Percentiles rank a stretch among this genome's conserved stretches.
Evolutionary conservation across 2,329 filamentous ascomycete genomes (phyloP).

Genomic region (Lecanicillium sp.): DNA sequence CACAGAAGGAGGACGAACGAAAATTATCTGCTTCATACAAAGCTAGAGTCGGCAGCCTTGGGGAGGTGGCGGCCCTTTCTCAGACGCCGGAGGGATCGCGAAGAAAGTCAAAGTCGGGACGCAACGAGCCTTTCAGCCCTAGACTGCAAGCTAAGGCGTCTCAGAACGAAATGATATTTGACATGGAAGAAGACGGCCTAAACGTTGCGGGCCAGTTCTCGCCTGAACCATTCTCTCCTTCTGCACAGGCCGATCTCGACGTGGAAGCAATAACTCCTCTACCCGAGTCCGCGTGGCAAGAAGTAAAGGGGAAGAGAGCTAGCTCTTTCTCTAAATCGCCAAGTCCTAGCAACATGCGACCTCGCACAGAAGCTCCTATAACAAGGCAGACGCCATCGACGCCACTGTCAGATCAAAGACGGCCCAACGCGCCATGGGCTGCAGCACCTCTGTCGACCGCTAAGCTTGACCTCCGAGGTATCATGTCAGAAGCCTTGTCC

Average conservation of each 20-base stretch:
- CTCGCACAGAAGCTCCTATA: not conserved
- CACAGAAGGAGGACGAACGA: slow-evolving; percentile 56
- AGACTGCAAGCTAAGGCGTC: slow-evolving; percentile 60
- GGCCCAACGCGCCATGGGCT: slow-evolving; percentile 38
- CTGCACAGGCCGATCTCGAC: slow-evolving; percentile 14
- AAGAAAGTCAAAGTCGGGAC: slow-evolving; percentile 35
- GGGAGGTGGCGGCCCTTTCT: slow-evolving; percentile 43
- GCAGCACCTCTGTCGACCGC: slow-evolving; percentile 42
- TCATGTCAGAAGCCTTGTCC: slow-evolving; percentile 55
- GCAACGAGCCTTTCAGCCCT: slow-evolving; percentile 56
- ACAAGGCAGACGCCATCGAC: not conserved
- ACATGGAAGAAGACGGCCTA: slow-evolving; percentile 67
- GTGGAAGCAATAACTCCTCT: slow-evolving; percentile 20
- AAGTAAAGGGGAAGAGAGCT: slow-evolving; percentile 15
- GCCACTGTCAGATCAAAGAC: not conserved
- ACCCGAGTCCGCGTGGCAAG: slow-evolving; percentile 20
- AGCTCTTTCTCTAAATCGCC: slow-evolving; percentile 10
- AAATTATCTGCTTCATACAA: slow-evolving; percentile 53
- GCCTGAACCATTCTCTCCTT: slow-evolving; percentile 12
- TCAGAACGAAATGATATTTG: slow-evolving; percentile 74
- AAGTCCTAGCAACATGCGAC: not conserved
- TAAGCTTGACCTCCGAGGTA: slow-evolving; percentile 67
- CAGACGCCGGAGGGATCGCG: slow-evolving; percentile 36
- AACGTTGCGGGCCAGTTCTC: slow-evolving; percentile 20
- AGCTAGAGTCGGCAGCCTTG: slow-evolving; percentile 52